phyloP scores from a whole-genome alignment of 495 filamentous ascomycete species.

The Chaetomium tenue region DNA sequence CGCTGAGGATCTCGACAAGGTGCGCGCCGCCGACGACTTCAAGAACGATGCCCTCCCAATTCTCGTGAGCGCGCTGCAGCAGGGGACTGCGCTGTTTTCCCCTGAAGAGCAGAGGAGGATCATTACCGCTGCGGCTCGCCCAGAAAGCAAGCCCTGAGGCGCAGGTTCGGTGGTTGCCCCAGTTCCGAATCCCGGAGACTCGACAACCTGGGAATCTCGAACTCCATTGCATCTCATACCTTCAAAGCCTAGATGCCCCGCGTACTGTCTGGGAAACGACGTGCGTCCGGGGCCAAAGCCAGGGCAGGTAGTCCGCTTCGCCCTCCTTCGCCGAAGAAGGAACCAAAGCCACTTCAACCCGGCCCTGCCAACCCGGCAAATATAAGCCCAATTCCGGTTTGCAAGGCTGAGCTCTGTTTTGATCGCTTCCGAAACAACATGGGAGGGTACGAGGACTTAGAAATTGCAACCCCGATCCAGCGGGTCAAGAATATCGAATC shows the following conservation, averaged over 20 bases:
- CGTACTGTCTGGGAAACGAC: too few relatives aligned
- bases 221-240: not conserved
- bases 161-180: not conserved
- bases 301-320: not conserved
- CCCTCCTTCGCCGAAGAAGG: not conserved
- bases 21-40: slow-evolving; percentile 67
- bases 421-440: not conserved
- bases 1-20: slow-evolving; percentile 66
- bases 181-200: not conserved
- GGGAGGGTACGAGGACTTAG: not conserved
- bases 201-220: not conserved
- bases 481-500: not conserved
- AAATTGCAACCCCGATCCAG: not conserved
- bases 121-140: slow-evolving; percentile 23
- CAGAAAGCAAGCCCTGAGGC: not conserved
- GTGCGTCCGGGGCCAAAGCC: not conserved
- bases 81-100: slow-evolving; percentile 54
- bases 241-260: not conserved
- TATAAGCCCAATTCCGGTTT: not conserved
- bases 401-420: not conserved
- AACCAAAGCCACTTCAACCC: not conserved
- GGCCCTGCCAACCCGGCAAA: not conserved
- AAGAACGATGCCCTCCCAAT: slow-evolving; percentile 58
- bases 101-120: slow-evolving; percentile 46
- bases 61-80: slow-evolving; percentile 63